Evolutionary conservation across 164 flowering plant species (phyloP), one percentile per base, ranked within the genome.

Genomic region (Santalum album): DNA sequence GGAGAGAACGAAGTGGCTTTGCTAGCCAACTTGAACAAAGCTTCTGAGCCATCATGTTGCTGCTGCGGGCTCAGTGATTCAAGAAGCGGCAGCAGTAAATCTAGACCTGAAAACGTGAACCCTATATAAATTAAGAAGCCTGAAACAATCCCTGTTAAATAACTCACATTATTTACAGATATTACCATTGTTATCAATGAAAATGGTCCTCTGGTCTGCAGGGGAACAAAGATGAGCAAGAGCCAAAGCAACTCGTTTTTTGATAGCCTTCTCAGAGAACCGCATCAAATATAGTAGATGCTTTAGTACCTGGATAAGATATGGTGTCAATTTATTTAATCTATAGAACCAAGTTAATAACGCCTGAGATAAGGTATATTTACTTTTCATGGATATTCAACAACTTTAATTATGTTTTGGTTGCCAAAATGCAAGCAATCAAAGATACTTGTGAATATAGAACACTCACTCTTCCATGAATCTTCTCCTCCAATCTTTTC

Each of bases 401-500:
- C n/a, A n/a, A n/a, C n/a, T n/a, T n/a, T n/a, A n/a, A n/a, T n/a
- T n/a, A n/a, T n/a, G n/a, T n/a, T n/a, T n/a, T n/a, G n/a, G n/a
- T n/a, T n/a, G 38, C 1, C 38, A 3, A 19, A 25, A n/a, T 17
- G 20, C 21, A 55, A 24, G 47, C 55, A n/a, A 10, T 32, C 12
- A 29, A 38, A 27, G 24, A 55, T 5, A 38, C 6, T 11, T 53
- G 34, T 52, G 3, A 42, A 16, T 38, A 58, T 18, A 47, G 25
- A 48, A 47, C 3, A 73, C 96, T 68, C 62, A 94, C 99, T 60
- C 94, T 72, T 56, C 88, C 96, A 69, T 79, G 79, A 52, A 90
- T 84, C 79, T 90, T 94, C 71, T 90, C 97, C 76, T 94, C 97
- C 51, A 94, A 68, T 75, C 99, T 78, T 66, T 87, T 94, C 66